A percentile compares a stretch with the other conserved stretches of the same genome.
Evolutionary conservation across 176 grass and related monocot genomes (phyloP).

Genomic region (Cenchrus fungigraminus): DNA sequence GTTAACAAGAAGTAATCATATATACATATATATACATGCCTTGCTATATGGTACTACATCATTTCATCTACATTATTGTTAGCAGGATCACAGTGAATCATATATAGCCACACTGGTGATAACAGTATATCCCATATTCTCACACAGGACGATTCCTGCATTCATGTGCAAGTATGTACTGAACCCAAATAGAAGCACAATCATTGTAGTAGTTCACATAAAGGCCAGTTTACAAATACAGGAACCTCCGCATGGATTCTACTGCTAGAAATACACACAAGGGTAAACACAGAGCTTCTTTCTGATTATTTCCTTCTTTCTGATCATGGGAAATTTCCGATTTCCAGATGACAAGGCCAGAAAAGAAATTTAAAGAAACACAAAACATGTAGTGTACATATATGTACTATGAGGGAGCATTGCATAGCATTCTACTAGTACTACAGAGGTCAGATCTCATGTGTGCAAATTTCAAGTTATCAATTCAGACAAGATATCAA

Average conservation of each 20-base stretch:
- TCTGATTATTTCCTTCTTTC: background rate
- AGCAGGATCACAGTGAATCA: conserved; percentile 1
- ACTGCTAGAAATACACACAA: background rate
- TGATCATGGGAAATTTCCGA: background rate
- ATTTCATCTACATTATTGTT: background rate
- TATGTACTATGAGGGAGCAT: background rate
- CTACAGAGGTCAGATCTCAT: background rate
- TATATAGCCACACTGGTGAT: background rate
- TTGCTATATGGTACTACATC: background rate
- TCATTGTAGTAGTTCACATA: background rate
- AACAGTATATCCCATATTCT: background rate
- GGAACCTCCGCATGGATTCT: background rate
- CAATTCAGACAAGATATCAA: background rate
- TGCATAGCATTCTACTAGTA: background rate
- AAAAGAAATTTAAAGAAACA: conserved; percentile 10
- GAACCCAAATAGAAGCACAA: background rate
- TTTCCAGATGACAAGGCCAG: background rate
- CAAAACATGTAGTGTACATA: background rate
- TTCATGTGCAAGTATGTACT: background rate
- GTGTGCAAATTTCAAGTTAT: background rate
- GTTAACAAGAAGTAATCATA: background rate
- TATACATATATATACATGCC: background rate
- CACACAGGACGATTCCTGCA: conserved; percentile 6
- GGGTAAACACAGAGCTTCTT: background rate
- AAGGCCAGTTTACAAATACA: background rate